A percentile compares a stretch with the other conserved stretches of the same genome.
These are phyloP conservation scores for Cyathus striatus DNA, from an alignment of 768 basidiomycete genomes.

Conservation along the genomic window DNA sequence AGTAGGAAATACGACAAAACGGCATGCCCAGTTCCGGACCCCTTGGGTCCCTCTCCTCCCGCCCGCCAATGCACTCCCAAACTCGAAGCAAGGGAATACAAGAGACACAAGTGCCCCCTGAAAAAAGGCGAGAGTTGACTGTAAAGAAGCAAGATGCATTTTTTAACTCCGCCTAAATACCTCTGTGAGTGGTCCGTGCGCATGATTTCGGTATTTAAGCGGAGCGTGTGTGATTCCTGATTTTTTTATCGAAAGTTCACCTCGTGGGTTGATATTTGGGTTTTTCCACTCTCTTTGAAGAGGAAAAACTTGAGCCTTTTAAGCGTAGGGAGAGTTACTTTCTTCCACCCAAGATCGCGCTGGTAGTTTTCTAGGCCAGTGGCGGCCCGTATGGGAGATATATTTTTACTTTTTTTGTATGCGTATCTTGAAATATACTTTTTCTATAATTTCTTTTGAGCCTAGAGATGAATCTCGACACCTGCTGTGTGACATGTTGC, in stretches of 20 bases:
- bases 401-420: slow-evolving; percentile 14
- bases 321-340: slow-evolving; percentile 50
- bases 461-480: too few relatives aligned
- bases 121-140: slow-evolving; percentile 7
- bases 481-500: too few relatives aligned
- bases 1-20: slow-evolving; percentile 39
- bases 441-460: too few relatives aligned
- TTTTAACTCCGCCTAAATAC: slow-evolving; percentile 16
- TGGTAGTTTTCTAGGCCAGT: slow-evolving; percentile 37
- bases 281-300: slow-evolving; percentile 25
- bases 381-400: slow-evolving; percentile 66
- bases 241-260: slow-evolving; percentile 61
- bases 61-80: too few relatives aligned
- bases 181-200: slow-evolving; percentile 47
- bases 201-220: too few relatives aligned
- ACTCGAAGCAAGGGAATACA: too few relatives aligned
- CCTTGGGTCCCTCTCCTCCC: slow-evolving; percentile 40
- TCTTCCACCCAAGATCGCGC: slow-evolving; percentile 69
- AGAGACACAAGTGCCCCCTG: not conserved
- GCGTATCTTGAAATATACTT: too few relatives aligned
- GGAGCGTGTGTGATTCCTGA: not conserved
- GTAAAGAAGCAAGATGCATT: slow-evolving; percentile 6
- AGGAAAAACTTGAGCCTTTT: slow-evolving; percentile 51
- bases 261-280: slow-evolving; percentile 74
- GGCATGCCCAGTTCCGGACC: slow-evolving; percentile 68